Percentiles rank a stretch among this genome's conserved stretches.
phyloP scores from a whole-genome alignment of 108 stramenopile genomes.

The Parmales sp. region DNA sequence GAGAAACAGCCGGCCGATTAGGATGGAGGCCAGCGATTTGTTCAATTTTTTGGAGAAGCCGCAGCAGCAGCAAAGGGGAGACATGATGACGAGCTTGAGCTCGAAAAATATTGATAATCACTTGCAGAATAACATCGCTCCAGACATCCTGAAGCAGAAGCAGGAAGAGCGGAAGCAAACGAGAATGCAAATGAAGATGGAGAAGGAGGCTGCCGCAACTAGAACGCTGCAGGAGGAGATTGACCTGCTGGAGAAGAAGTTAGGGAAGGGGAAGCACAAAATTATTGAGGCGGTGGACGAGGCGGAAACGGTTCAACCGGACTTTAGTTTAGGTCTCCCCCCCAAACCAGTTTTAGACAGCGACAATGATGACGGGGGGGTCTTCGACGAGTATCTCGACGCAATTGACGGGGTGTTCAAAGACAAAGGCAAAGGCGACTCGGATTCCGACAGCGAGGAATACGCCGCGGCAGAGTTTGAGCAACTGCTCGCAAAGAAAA shows the following conservation, averaged over 20 bases:
- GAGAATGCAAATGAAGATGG: constrained; percentile 2
- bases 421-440: not conserved
- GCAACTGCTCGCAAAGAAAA: too few species aligned
- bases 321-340: not conserved
- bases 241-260: not conserved
- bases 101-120: not conserved
- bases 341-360: too few species aligned
- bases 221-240: not conserved
- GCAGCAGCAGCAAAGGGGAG: not conserved
- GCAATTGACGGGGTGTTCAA: not conserved
- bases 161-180: not conserved
- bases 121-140: not conserved
- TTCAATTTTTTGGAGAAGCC: not conserved
- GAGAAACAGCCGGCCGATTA: not conserved
- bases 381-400: not conserved
- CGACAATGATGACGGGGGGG: too few species aligned
- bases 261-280: not conserved
- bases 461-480: not conserved
- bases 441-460: not conserved
- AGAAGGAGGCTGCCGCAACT: not conserved
- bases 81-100: not conserved
- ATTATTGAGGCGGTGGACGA: not conserved
- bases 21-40: constrained; percentile 6
- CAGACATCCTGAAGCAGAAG: not conserved
- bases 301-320: not conserved